A percentile compares a stretch with the other conserved stretches of the same genome.
Conservation (phyloP, 768 basidiomycete genomes). For the Epithele typhae region DNA sequence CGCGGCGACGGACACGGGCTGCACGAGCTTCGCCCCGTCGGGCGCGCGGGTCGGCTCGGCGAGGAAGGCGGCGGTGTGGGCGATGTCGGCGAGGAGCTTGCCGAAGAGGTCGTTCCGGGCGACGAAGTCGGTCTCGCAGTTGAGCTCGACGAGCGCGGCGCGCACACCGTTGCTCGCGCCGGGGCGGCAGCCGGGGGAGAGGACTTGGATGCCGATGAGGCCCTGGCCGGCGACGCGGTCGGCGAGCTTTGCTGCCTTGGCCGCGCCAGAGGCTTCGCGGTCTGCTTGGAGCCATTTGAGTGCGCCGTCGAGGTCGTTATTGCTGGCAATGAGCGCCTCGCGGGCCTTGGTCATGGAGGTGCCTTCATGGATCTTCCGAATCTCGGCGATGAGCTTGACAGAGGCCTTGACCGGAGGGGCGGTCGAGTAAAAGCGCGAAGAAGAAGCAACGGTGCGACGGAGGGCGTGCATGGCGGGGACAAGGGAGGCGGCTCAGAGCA, state of each 20-base stretch:
- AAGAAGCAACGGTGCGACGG: slow-evolving; percentile 3
- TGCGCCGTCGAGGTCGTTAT: slow-evolving; percentile 72
- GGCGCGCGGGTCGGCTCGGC: slow-evolving; percentile 37
- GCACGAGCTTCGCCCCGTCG: slow-evolving; percentile 33
- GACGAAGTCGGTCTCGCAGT: slow-evolving; percentile 98
- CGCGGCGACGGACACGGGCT: slow-evolving; percentile 46
- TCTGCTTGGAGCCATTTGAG: slow-evolving; percentile 81
- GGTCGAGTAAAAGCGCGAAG: slow-evolving; percentile 49
- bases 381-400: slow-evolving; percentile 76
- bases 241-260: slow-evolving; percentile 80
- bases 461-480: slow-evolving; percentile 17
- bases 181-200: slow-evolving; percentile 51
- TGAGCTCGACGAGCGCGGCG: slow-evolving; percentile 86
- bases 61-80: slow-evolving; percentile 78
- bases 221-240: slow-evolving; percentile 76
- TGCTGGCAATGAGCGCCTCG: slow-evolving; percentile 73
- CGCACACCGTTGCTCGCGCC: slow-evolving; percentile 43
- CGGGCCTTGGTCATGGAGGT: slow-evolving; percentile 87
- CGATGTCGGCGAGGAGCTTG: slow-evolving; percentile 71
- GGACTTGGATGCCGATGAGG: slow-evolving; percentile 68
- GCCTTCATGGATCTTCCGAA: slow-evolving; percentile 67
- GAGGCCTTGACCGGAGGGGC: slow-evolving; percentile 47
- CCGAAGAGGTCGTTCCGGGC: slow-evolving; percentile 81
- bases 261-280: slow-evolving; percentile 61
- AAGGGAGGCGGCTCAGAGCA: not conserved